Base-by-base conservation (phyloP, 2,329 filamentous ascomycete species). In the Pezicula radicicola region DNA sequence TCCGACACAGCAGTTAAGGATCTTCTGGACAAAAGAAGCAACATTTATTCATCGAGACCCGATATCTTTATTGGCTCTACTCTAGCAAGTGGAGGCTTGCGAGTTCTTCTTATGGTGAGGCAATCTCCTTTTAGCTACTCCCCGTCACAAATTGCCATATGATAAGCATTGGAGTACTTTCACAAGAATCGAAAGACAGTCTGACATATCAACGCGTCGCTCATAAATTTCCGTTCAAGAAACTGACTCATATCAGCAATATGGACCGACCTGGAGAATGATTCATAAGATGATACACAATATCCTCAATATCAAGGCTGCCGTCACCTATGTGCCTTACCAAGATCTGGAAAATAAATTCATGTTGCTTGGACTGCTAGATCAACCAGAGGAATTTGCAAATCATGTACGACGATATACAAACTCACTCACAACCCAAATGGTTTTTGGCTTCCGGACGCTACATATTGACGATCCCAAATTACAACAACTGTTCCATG, bases 281-380 rank as follows among this genome's bases (percentile, higher is more conserved):
- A 75, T 70, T 59, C 75, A 76, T 55, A 66, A 64, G 10, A 67
- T 72, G 52, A 66, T 72, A 10, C 72, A 78, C 36, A 71, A 70
- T 42, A 51, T 72, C 4, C 70, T 60, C 15, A 56, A 56, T 46
- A 47, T 56, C 16, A 21, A 25, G 3, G 42, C 46, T 12, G 47
- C 57, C 1, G 46, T 39, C 13, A 35, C 46, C 8, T 58, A 80
- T 53, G 48, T 74, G 3, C 53, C 63, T 0, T 54, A 79, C 1
- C 68, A 73, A 40, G 66, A 79, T 44, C 76, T 77, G 0, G 78
- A 81, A 58, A 72, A 71, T 1, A 66, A 63, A 8, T 75, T 78
- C 57, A 71, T 80, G 67, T 52, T 79, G 3, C 58, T 64, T 4
- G 77, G 79, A 53, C 72, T 73, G 50, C 53, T 75, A 7, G 48